These are phyloP conservation scores for Fragilaria radians DNA, from an alignment of 108 stramenopile species.

Conservation along the genomic window DNA sequence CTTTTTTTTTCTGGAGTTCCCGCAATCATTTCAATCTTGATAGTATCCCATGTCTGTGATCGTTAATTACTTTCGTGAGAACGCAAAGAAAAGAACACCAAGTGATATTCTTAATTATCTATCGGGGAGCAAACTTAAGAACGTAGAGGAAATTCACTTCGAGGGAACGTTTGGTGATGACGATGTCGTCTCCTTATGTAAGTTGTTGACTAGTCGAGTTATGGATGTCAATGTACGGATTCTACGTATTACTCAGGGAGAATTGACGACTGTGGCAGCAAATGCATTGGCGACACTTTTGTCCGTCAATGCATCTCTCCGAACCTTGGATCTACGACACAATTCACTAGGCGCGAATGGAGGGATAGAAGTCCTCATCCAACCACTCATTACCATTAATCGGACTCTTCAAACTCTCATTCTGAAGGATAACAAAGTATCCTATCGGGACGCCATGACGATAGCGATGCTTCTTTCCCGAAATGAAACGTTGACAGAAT, in stretches of 20 bases:
- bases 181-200: slow-evolving; percentile 7
- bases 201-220: slow-evolving; percentile 7
- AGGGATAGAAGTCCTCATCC: background rate
- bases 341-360: background rate
- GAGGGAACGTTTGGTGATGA: slow-evolving; percentile 22
- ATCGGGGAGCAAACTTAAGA: too few species aligned
- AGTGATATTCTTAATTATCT: too few species aligned
- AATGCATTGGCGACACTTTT: slow-evolving; percentile 10
- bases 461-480: slow-evolving; percentile 9
- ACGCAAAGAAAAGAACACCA: too few species aligned
- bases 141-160: slow-evolving; percentile 17
- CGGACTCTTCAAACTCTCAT: background rate
- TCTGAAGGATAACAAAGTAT: background rate
- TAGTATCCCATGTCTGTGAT: too few species aligned
- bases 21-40: too few species aligned
- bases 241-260: slow-evolving; percentile 19
- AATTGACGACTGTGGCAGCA: slow-evolving; percentile 23
- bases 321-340: background rate
- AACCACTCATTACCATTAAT: background rate
- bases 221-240: slow-evolving; percentile 8
- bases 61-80: too few species aligned
- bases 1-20: too few species aligned
- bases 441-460: background rate
- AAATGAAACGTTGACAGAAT: slow-evolving; percentile 22
- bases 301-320: background rate